A percentile compares a stretch with the other conserved stretches of the same genome.
Evolutionary conservation across 306 rosid species (phyloP).

Genomic region (Oxytropis ochrocephala): DNA sequence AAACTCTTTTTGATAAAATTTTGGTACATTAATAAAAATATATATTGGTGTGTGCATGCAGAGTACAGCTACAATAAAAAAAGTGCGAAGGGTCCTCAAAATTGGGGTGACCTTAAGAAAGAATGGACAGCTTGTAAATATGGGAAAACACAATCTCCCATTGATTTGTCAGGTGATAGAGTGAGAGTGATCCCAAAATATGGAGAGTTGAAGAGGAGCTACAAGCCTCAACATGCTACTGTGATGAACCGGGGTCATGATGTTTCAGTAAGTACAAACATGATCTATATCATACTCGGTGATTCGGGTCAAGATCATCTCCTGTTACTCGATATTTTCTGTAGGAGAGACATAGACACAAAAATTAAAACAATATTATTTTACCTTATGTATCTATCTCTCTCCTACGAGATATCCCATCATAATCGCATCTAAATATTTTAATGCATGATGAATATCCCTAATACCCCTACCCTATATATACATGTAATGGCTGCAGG

Average conservation of each 20-base stretch:
- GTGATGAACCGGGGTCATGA: conserved; percentile 52
- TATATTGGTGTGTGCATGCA: conserved; percentile 23
- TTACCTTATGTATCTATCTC: no score
- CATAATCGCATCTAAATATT: no score
- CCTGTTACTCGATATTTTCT: no score
- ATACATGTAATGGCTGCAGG: conserved; percentile 35
- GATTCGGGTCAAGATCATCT: no score
- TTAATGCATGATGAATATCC: no score
- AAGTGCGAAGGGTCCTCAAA: conserved; percentile 41
- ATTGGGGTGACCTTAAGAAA: conserved; percentile 47
- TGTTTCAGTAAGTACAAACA: conserved; percentile 26
- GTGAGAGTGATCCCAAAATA: conserved; percentile 22
- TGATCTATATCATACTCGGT: no score
- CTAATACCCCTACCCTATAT: no score
- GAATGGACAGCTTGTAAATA: conserved; percentile 49
- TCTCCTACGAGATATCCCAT: no score
- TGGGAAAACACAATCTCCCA: conserved; percentile 58
- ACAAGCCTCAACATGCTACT: conserved; percentile 37
- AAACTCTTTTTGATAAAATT: background rate
- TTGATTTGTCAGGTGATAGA: conserved; percentile 34
- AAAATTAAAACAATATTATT: no score
- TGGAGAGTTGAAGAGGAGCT: conserved; percentile 20
- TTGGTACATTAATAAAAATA: background rate
- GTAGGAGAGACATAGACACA: no score
- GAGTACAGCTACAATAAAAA: conserved; percentile 38